Base-by-base conservation (phyloP, 2,329 filamentous ascomycete genomes). In the Cladosporium sp. region DNA sequence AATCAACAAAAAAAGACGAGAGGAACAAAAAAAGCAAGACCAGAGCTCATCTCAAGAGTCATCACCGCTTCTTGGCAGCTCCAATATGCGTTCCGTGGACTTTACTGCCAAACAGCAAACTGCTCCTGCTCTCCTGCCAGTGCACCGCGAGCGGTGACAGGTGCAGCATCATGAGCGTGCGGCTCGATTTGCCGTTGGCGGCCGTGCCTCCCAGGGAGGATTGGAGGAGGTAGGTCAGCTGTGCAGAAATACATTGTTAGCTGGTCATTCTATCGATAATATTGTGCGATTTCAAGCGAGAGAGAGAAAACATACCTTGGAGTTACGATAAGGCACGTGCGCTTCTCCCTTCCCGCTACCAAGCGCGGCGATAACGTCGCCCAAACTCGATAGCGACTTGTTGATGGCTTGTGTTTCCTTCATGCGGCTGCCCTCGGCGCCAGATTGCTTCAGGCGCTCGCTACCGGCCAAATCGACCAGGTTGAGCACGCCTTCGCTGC, bases 101-200 rank as follows among this genome's bases (percentile, higher is more conserved):
- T 80, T 86, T 97, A 29, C 88, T 94, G 13, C 93, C 93, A 69
- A 98, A 98, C 63, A 93, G 86, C 69, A 98, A 76, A 76, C 90
- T 96, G 38, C 91, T 95, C 66, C 96, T 75, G 3, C 91, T 96
- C 76, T 98, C 93, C 62, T 85, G 86, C 57, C 96, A 75, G 72
- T 97, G 93, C 5, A 84, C 86, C 72, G 94, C 88, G 52, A 97
- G 74, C 29, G 93, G 93, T 59, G 86, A 93, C 50, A 95, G 87
- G 91, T 97, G 97, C 67, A 97, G 89, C 68, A 98, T 95, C 93
- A 98, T 98, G 61, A 98, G 84, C 0, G 93, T 98, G 72, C 96
- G 95, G 59, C 86, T 93, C 20, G 59, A 59, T 42, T 66, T 66
- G 50, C 63, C 63, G 35, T 59, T 64, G n/a, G 57, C 53, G 15